Conservation (phyloP, 176 grass and related monocot genomes). For the Oryza australiensis region DNA sequence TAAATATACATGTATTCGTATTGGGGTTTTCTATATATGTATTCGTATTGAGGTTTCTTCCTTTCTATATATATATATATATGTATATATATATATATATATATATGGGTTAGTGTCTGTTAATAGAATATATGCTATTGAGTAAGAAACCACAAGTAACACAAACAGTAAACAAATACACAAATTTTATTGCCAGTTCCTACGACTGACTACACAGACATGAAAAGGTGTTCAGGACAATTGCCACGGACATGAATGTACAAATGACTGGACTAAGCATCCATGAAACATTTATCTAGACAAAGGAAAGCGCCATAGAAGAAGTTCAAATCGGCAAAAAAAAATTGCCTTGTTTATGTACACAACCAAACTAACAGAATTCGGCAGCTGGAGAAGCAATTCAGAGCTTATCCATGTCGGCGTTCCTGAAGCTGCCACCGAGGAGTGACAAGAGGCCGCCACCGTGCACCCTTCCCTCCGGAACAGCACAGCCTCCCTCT, state of each 20-base stretch:
- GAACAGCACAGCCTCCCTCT: constrained; percentile 49
- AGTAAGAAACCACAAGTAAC: too few relatives aligned
- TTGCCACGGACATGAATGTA: constrained; percentile 25
- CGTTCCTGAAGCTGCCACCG: constrained; percentile 67
- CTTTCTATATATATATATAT: too few relatives aligned
- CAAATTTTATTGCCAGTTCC: constrained; percentile 36
- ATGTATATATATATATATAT: too few relatives aligned
- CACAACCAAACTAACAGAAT: constrained; percentile 37
- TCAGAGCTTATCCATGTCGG: constrained; percentile 42
- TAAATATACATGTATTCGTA: too few relatives aligned
- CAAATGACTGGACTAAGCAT: constrained; percentile 25
- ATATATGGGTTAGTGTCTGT: too few relatives aligned
- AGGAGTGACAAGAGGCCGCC: constrained; percentile 70
- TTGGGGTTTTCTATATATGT: too few relatives aligned
- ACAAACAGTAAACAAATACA: constrained; percentile 5
- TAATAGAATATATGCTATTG: too few relatives aligned
- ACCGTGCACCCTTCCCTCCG: constrained; percentile 79
- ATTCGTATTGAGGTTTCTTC: too few relatives aligned
- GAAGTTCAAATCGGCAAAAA: constrained; percentile 36
- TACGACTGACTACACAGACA: constrained; percentile 20
- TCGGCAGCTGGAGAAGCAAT: constrained; percentile 31
- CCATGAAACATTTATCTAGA: constrained; percentile 42
- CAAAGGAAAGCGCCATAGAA: constrained; percentile 28
- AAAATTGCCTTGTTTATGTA: constrained; percentile 38
- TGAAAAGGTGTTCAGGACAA: constrained; percentile 26